Evolutionary conservation across 2,329 filamentous ascomycete genomes (phyloP), one percentile per base, ranked within the genome.

Genomic region (Colletotrichum caudatum): DNA sequence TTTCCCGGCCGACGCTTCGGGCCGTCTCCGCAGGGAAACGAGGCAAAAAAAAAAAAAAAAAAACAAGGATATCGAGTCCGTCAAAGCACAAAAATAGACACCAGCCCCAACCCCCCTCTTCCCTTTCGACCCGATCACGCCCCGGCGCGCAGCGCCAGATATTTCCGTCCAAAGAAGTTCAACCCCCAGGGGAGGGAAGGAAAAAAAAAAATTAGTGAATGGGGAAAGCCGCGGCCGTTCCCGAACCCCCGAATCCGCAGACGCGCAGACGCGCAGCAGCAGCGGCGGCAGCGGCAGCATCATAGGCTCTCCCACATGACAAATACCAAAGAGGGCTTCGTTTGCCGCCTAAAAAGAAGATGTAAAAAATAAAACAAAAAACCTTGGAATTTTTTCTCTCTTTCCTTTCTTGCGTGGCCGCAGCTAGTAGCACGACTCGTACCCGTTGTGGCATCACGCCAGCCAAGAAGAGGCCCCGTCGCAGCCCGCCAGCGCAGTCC

Each of bases 131-230:
- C 20, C 44, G 44, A n/a, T 8, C 8, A 46, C 18, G n/a, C 44
- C 44, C 44, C 18, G 6, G 20, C 54, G 35, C 54, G 12, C 54
- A 26, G 20, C 54, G 35, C n/a, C 54, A 37, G 35, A 39, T 57
- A 29, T 29, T 29, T n/a, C n/a, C 54, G 35, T 57, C 54, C 35
- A n/a, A 29, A 29, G 29, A 29, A 3, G 5, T 29, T 29, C 29
- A 29, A n/a, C n/a, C n/a, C n/a, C 29, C 29, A 29, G 29, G 29
- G 29, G 29, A 29, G 29, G n/a, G n/a, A n/a, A n/a, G n/a, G n/a
- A 39, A 57, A 9, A 23, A 37, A 18, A 3, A 9, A 8, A 1
- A 0, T 0, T 0, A 11, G 41, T 14, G 6, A 20, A 29, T 29
- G 29, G 29, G 29, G 4, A 2, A 9, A 20, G 20, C 41, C 41